phyloP scores from a whole-genome alignment of 352 stramenopile species.

The Pythium rhizo-oryzae region DNA sequence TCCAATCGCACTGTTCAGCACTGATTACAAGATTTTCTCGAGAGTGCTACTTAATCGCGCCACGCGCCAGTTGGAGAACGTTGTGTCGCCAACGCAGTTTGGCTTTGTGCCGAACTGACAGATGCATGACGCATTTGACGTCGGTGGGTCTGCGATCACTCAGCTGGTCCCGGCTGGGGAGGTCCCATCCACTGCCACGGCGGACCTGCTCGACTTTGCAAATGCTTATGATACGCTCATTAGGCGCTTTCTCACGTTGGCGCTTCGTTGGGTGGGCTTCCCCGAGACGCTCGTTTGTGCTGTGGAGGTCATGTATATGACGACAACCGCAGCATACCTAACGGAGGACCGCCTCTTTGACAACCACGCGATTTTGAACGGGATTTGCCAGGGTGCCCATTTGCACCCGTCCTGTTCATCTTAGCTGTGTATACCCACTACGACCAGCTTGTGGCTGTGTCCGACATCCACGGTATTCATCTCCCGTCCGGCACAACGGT shows the following conservation, averaged over 20 bases:
- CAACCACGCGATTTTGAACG: background rate
- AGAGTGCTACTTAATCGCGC: conserved; percentile 9
- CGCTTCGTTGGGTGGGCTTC: background rate
- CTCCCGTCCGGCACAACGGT: background rate
- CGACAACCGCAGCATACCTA: conserved; percentile 10
- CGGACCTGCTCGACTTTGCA: conserved; percentile 15
- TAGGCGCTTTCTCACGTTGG: background rate
- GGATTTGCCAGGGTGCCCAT: conserved; percentile 25
- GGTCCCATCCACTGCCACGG: background rate
- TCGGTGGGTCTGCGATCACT: conserved; percentile 8
- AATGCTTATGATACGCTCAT: conserved; percentile 25
- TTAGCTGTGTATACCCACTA: conserved; percentile 14
- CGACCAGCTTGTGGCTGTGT: background rate
- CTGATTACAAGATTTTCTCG: conserved; percentile 27
- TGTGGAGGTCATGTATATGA: conserved; percentile 10
- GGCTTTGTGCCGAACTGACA: conserved; percentile 17
- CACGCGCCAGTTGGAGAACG: background rate
- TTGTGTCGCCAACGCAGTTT: conserved; percentile 17
- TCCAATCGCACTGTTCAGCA: conserved; percentile 17
- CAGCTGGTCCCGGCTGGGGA: background rate
- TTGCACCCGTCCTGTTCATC: conserved; percentile 21
- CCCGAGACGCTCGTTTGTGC: background rate
- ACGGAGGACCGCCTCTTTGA: background rate
- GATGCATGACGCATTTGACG: conserved; percentile 20
- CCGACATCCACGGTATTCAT: background rate